These are phyloP conservation scores for Gynostemma pentaphyllum DNA, from an alignment of 306 rosid species.

Conservation along the genomic window DNA sequence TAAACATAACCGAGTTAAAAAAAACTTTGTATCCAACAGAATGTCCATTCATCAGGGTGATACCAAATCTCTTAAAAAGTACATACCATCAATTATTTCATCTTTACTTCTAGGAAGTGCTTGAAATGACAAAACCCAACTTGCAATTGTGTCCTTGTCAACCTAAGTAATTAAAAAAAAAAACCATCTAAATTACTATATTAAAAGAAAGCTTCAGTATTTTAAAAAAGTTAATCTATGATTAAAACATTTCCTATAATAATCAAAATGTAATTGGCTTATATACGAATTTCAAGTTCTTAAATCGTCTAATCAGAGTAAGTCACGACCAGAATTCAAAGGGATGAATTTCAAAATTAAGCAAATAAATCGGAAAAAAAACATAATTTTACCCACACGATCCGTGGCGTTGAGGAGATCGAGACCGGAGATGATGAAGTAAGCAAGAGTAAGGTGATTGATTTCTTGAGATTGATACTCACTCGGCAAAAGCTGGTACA, in stretches of 20 bases:
- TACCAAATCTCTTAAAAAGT: neutral
- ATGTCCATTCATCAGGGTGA: neutral
- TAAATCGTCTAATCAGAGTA: neutral
- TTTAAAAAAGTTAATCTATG: neutral
- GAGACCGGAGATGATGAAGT: constrained; percentile 74
- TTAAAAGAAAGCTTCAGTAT: neutral
- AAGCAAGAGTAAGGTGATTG: constrained; percentile 86
- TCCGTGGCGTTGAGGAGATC: constrained; percentile 52
- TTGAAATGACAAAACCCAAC: constrained; percentile 83
- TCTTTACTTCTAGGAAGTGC: constrained; percentile 31
- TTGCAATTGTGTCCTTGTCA: constrained; percentile 46
- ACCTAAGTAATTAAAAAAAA: constrained; percentile 26
- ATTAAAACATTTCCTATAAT: too few relatives aligned
- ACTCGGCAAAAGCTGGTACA: constrained; percentile 55
- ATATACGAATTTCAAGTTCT: neutral
- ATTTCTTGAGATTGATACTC: constrained; percentile 63
- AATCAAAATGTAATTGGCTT: neutral
- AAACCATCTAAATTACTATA: neutral
- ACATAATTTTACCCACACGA: constrained; percentile 18
- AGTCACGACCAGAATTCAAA: neutral
- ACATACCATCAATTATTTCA: constrained; percentile 38
- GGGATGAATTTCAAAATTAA: neutral
- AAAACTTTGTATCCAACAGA: neutral
- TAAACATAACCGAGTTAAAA: neutral
- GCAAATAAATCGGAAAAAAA: neutral